Percentiles rank a stretch among this genome's conserved stretches.
Evolutionary conservation across 352 stramenopile species (phyloP).

Genomic region (Pythium folliculosum): DNA sequence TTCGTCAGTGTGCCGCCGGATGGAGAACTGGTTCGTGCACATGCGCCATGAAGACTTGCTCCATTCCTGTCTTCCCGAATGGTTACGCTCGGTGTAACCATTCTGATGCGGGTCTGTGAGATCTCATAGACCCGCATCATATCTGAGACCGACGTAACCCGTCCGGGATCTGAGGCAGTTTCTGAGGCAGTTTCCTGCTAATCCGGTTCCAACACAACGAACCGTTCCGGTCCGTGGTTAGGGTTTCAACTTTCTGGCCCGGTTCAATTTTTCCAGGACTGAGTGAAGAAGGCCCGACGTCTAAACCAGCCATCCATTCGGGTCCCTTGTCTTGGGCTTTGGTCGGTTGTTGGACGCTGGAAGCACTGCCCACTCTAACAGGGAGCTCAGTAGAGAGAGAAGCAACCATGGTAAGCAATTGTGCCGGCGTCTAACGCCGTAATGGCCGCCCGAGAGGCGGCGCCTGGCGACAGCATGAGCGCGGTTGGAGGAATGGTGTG

Average conservation of each 20-base stretch:
- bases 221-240: conserved; percentile 13
- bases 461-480: background rate
- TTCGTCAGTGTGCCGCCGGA: too few relatives aligned
- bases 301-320: conserved; percentile 27
- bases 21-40: too few relatives aligned
- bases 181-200: background rate
- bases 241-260: background rate
- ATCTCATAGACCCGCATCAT: background rate
- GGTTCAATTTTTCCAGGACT: background rate
- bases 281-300: background rate
- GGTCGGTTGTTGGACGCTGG: conserved; percentile 9
- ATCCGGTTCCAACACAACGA: background rate
- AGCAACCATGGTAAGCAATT: conserved; percentile 81
- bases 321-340: background rate
- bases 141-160: background rate
- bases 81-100: too few relatives aligned
- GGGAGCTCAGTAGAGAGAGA: conserved; percentile 79
- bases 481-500: background rate
- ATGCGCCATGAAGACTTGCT: too few relatives aligned
- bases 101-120: background rate
- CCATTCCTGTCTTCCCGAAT: too few relatives aligned
- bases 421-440: background rate
- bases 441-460: background rate
- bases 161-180: background rate
- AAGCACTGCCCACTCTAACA: conserved; percentile 53